Evolutionary conservation across 148 eudicot species (phyloP).

Genomic region (Rhododendron ovatum): DNA sequence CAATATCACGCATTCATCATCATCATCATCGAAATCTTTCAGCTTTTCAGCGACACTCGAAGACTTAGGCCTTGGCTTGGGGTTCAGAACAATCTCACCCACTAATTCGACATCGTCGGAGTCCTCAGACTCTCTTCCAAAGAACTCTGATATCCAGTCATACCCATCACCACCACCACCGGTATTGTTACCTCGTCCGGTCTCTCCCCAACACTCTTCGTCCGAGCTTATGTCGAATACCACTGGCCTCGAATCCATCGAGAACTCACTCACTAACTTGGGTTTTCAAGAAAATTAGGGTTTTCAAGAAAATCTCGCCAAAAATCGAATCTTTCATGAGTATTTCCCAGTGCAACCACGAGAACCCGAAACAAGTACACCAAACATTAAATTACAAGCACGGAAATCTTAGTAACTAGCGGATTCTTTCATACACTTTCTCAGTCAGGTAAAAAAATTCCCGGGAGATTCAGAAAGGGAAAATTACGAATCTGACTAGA

Average conservation of each 20-base stretch:
- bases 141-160: constrained; percentile 44
- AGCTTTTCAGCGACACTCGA: not conserved
- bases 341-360: not conserved
- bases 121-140: constrained; percentile 17
- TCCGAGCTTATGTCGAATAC: constrained; percentile 64
- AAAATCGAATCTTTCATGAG: not conserved
- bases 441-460: not conserved
- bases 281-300: not conserved
- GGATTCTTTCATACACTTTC: not conserved
- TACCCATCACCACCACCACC: constrained; percentile 25
- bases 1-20: constrained; percentile 45
- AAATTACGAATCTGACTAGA: not conserved
- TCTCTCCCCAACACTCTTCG: constrained; percentile 48
- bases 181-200: not conserved
- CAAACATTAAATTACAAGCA: not conserved
- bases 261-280: not conserved
- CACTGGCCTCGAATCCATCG: constrained; percentile 16
- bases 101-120: constrained; percentile 55
- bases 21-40: constrained; percentile 51
- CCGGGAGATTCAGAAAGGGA: not conserved
- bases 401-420: not conserved
- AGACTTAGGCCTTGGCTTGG: constrained; percentile 20
- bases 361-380: not conserved
- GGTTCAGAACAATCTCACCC: constrained; percentile 33
- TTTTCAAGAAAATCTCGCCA: not conserved